Evolutionary conservation across 2,329 filamentous ascomycete species (phyloP).

Genomic region (Fusarium sp.): DNA sequence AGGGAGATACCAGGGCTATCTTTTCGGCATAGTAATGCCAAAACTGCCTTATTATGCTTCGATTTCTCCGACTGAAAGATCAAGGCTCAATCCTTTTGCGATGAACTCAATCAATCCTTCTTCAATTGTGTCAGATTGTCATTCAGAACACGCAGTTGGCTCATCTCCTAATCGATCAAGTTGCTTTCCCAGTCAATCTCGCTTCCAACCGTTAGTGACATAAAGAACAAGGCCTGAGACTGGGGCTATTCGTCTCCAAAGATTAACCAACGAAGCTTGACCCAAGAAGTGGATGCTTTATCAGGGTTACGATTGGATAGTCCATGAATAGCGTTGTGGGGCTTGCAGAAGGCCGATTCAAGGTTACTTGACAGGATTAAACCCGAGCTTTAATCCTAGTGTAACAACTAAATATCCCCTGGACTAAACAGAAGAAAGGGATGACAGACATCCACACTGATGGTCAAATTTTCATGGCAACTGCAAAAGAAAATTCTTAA

Average conservation of each 20-base stretch:
- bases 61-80: neutral
- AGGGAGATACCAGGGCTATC: neutral
- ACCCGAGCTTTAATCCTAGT: slow-evolving; percentile 11
- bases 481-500: neutral
- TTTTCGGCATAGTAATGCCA: neutral
- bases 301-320: slow-evolving; percentile 1
- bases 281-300: neutral
- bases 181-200: slow-evolving; percentile 5
- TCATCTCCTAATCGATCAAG: neutral
- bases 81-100: neutral
- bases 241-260: neutral
- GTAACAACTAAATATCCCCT: neutral
- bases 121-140: slow-evolving; percentile 22
- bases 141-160: slow-evolving; percentile 33
- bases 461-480: neutral
- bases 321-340: slow-evolving; percentile 24
- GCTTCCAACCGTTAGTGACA: neutral
- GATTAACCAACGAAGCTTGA: slow-evolving; percentile 12
- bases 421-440: neutral
- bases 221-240: neutral
- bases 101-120: neutral
- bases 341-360: slow-evolving; percentile 6
- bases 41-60: slow-evolving; percentile 6
- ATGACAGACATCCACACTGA: neutral
- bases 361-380: slow-evolving; percentile 18